Percentiles rank a stretch among this genome's conserved stretches.
These are phyloP conservation scores for Potentilla sterilis DNA, from an alignment of 306 rosid species.

Conservation along the genomic window DNA sequence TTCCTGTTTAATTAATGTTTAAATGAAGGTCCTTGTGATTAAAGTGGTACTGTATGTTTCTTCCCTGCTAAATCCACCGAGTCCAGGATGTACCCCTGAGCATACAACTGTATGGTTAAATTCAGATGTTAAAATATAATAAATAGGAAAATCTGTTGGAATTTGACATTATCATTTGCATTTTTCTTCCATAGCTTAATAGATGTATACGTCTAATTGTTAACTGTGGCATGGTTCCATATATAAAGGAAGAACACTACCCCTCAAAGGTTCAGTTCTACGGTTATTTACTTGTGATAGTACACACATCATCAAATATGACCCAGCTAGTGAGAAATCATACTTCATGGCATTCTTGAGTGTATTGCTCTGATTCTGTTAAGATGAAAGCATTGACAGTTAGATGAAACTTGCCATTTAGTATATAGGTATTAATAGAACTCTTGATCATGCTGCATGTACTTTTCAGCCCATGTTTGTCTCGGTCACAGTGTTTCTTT, in stretches of 20 bases:
- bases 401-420: background rate
- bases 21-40: background rate
- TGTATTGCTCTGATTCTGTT: background rate
- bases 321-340: background rate
- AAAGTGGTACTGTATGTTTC: background rate
- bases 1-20: background rate
- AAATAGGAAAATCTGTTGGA: background rate
- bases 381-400: background rate
- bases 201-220: background rate
- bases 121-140: background rate
- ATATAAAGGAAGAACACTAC: background rate
- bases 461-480: background rate
- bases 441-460: background rate
- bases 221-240: background rate
- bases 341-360: background rate
- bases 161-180: background rate
- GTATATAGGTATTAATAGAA: too few species aligned
- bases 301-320: background rate
- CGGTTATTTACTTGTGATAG: background rate
- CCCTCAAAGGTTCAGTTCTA: background rate
- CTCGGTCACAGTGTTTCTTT: background rate
- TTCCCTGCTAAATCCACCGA: background rate
- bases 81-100: background rate
- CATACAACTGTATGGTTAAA: background rate
- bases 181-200: background rate